phyloP scores from a whole-genome alignment of 176 grass and related monocot genomes.

The Carex scoparia region DNA sequence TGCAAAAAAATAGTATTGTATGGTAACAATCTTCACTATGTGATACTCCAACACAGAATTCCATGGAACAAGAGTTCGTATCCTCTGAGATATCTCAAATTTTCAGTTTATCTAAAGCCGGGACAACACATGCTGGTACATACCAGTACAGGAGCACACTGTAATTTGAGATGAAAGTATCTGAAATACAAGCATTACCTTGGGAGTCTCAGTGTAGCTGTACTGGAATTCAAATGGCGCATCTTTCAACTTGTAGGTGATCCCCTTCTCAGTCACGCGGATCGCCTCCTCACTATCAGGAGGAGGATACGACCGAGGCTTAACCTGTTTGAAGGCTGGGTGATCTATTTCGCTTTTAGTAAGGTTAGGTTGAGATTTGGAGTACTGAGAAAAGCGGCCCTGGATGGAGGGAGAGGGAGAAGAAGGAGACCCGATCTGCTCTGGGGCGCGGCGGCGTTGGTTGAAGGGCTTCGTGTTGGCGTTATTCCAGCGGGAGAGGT shows the following conservation, averaged over 20 bases:
- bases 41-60: too few species aligned
- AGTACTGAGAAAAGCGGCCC: slow-evolving; percentile 22
- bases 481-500: slow-evolving; percentile 30
- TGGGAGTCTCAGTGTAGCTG: slow-evolving; percentile 81
- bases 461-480: not conserved
- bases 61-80: too few species aligned
- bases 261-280: slow-evolving; percentile 53
- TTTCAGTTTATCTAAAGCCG: too few species aligned
- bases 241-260: slow-evolving; percentile 55
- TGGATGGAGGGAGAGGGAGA: slow-evolving; percentile 21
- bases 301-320: slow-evolving; percentile 22
- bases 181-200: slow-evolving; percentile 13
- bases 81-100: too few species aligned
- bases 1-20: not conserved
- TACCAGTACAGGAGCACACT: too few species aligned
- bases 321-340: slow-evolving; percentile 5
- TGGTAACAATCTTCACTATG: too few species aligned
- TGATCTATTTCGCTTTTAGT: slow-evolving; percentile 19
- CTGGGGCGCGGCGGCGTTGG: slow-evolving; percentile 12
- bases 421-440: slow-evolving; percentile 29
- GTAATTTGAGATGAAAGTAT: not conserved
- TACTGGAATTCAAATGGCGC: slow-evolving; percentile 97
- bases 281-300: slow-evolving; percentile 42
- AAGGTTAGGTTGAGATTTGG: not conserved
- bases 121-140: too few species aligned